phyloP scores from a whole-genome alignment of 2,329 filamentous ascomycete species.

The Camillea tinctor region DNA sequence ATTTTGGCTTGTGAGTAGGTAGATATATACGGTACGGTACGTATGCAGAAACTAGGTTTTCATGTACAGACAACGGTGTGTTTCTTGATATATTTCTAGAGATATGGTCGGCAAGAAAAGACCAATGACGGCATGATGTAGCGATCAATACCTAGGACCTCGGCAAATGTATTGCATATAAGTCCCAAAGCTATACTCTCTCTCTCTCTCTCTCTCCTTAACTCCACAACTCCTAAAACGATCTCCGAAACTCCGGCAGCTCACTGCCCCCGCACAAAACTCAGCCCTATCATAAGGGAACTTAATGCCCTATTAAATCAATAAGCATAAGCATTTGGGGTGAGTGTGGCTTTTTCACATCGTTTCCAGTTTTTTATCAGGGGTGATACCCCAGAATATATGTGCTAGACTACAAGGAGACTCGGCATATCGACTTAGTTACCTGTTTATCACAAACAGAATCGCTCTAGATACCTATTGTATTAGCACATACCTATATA shows the following conservation, averaged over 20 bases:
- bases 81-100: not conserved
- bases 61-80: not conserved
- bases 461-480: too few species aligned
- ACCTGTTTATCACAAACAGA: too few species aligned
- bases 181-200: not conserved
- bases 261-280: not conserved
- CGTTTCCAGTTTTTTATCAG: not conserved
- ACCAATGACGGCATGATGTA: not conserved
- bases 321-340: not conserved
- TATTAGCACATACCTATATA: too few species aligned
- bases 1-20: not conserved
- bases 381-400: not conserved
- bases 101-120: not conserved
- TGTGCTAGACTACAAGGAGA: not conserved
- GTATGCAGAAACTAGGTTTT: not conserved
- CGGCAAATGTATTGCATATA: not conserved
- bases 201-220: too few species aligned
- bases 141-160: not conserved
- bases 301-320: not conserved
- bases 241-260: not conserved
- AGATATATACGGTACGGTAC: not conserved
- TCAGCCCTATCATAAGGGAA: not conserved
- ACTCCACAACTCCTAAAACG: not conserved
- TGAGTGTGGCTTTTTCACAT: not conserved
- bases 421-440: not conserved